Evolutionary conservation across 345 rosid genomes (phyloP), one percentile per base, ranked within the genome.

Genomic region (Brassica juncea): DNA sequence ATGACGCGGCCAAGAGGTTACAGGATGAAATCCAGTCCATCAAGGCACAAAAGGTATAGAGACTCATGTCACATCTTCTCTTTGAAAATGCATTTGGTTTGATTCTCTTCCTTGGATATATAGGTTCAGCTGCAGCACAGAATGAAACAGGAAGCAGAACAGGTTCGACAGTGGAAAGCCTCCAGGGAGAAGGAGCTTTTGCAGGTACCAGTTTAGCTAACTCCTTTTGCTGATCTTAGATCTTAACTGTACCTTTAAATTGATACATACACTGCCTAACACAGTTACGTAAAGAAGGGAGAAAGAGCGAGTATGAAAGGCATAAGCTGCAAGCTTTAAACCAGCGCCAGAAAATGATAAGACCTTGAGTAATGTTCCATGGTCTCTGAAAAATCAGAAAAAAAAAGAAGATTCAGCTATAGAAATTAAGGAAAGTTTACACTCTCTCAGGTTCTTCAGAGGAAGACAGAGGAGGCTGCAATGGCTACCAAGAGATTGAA

Each of bases 391-490:
- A 68, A n/a, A 58, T 32, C 27, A 8, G 25, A 23, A 9, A 10
- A 37, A 10, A 5, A 68, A 16, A 52, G 9, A 49, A 80, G 49
- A 52, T 49, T 23, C 34, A 65, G 77, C 16, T 47, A 31, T 81
- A 44, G 49, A 81, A 44, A 44, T 31, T 60, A 72, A 72, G 39
- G 11, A 19, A 73, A 61, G 0, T 75, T 78, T 61, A 59, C 64
- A 44, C 8, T 23, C 77, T 68, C 87, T 68, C 87, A 95, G 99
- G 98, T 93, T 86, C 99, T 95, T 76, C 99, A 95, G 66, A 88
- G 99, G 80, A 95, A 95, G 89, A 95, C 97, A 52, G 99, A 91
- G 83, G 99, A 95, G 86, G 99, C 99, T 80, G 94, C 99, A 75
- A 85, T 91, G 91, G 98, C 99, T 63, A 95, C 97, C 83, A 95